Percentiles rank a stretch among this genome's conserved stretches.
phyloP scores from a whole-genome alignment of 306 rosid species.

The Medicago arabica region DNA sequence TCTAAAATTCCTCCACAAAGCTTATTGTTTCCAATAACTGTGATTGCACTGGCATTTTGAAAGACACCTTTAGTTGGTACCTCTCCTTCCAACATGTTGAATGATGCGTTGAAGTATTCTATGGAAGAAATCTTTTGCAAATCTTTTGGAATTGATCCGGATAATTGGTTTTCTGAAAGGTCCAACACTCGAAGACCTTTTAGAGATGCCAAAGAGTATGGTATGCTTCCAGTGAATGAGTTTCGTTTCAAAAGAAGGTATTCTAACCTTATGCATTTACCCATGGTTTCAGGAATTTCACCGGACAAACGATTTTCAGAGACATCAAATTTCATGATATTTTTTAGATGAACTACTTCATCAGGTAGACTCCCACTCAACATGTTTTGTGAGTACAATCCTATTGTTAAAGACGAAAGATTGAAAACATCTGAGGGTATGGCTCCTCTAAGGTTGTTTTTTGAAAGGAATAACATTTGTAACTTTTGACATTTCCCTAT shows the following conservation, averaged over 20 bases:
- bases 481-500: background rate
- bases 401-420: slow-evolving; percentile 9
- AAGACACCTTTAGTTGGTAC: slow-evolving; percentile 37
- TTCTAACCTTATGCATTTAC: slow-evolving; percentile 15
- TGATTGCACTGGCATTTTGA: background rate
- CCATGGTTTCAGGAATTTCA: slow-evolving; percentile 39
- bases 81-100: slow-evolving; percentile 38
- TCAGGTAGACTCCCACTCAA: slow-evolving; percentile 36
- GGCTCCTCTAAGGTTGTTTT: slow-evolving; percentile 41
- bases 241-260: slow-evolving; percentile 39
- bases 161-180: slow-evolving; percentile 22
- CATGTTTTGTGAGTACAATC: slow-evolving; percentile 42
- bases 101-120: slow-evolving; percentile 30
- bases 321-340: background rate
- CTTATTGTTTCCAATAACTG: background rate
- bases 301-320: slow-evolving; percentile 44
- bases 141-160: slow-evolving; percentile 29
- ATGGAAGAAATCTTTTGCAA: background rate
- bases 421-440: slow-evolving; percentile 41
- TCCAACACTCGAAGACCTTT: slow-evolving; percentile 33
- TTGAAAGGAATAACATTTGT: background rate
- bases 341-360: slow-evolving; percentile 31
- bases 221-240: slow-evolving; percentile 41
- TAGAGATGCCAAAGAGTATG: slow-evolving; percentile 27
- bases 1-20: slow-evolving; percentile 4